A percentile compares a stretch with the other conserved stretches of the same genome.
These are phyloP conservation scores for Aphanomyces euteiches DNA, from an alignment of 352 stramenopile species.

Conservation along the genomic window DNA sequence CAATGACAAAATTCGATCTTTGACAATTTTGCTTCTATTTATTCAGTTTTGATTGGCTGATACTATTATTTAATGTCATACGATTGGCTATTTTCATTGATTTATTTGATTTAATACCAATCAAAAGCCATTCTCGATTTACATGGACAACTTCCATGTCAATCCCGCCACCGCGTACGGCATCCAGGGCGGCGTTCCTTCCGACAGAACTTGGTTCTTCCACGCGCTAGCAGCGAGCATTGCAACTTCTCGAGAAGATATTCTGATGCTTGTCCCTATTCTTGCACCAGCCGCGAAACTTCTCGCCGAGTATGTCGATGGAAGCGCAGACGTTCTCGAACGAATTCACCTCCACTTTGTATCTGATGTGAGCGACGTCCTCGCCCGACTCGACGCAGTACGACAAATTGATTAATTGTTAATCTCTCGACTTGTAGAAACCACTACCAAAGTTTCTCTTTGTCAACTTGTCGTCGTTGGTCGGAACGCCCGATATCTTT, in stretches of 20 bases:
- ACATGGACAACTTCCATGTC: background rate
- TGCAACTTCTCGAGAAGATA: background rate
- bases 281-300: background rate
- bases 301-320: background rate
- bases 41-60: background rate
- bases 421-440: background rate
- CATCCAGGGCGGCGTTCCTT: too few species aligned
- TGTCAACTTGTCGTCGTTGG: background rate
- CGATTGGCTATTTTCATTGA: background rate
- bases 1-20: too few species aligned
- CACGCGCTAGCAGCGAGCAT: background rate
- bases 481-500: background rate
- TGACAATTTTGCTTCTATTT: too few species aligned
- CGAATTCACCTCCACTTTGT: slow-evolving; percentile 7
- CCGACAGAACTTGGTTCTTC: background rate
- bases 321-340: background rate
- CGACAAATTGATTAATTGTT: slow-evolving; percentile 1
- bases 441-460: background rate
- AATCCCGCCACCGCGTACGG: background rate
- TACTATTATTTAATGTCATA: background rate
- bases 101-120: background rate
- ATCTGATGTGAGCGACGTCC: slow-evolving; percentile 3
- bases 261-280: background rate
- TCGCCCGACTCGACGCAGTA: background rate
- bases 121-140: background rate